These are phyloP conservation scores for Musa balbisiana DNA, from an alignment of 202 grass and related monocot genomes.

Conservation along the genomic window DNA sequence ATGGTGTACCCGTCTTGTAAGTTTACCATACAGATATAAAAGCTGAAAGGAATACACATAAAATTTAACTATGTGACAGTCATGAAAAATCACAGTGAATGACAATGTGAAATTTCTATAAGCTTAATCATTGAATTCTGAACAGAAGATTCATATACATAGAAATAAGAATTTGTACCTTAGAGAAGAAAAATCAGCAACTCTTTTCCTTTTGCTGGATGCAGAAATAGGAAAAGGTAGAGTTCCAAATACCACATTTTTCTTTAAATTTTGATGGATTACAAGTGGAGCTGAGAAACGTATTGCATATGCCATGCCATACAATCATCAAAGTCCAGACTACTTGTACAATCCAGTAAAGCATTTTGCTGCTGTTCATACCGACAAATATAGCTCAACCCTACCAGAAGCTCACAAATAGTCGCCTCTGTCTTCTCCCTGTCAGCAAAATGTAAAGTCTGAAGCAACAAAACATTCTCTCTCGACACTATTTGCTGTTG, in stretches of 20 bases:
- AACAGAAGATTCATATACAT: not conserved
- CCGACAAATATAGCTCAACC: conserved; percentile 87
- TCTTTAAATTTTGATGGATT: not conserved
- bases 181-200: not conserved
- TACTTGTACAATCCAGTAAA: conserved; percentile 68
- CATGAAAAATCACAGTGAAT: not conserved
- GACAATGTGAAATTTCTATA: not conserved
- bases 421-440: conserved; percentile 63
- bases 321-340: conserved; percentile 83
- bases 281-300: not conserved
- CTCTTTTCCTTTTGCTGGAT: not conserved
- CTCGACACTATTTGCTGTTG: conserved; percentile 73
- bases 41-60: not conserved
- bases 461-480: conserved; percentile 51
- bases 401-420: conserved; percentile 73
- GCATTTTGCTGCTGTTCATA: conserved; percentile 94
- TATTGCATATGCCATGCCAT: conserved; percentile 64
- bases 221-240: not conserved
- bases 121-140: not conserved
- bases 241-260: not conserved
- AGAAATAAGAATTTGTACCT: not conserved
- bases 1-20: too few relatives aligned
- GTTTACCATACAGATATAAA: not conserved
- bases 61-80: not conserved
- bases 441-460: conserved; percentile 79